A percentile compares a stretch with the other conserved stretches of the same genome.
Conservation (phyloP, 352 stramenopile species). For the Globisporangium ultimum region DNA sequence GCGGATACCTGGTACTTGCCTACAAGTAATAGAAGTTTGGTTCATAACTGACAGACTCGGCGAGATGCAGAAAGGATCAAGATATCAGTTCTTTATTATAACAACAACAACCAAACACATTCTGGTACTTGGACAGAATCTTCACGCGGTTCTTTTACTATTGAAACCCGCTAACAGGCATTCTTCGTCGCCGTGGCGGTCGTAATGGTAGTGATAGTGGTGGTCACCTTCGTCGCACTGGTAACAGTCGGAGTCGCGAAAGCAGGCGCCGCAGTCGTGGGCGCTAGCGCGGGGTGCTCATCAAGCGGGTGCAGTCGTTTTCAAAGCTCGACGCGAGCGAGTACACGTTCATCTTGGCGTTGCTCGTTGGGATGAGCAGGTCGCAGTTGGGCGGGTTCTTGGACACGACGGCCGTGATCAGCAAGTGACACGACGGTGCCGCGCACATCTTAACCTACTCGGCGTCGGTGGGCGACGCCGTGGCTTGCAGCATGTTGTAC, state of each 20-base stretch:
- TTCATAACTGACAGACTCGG: no score
- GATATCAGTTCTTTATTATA: no score
- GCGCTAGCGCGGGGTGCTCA: not conserved
- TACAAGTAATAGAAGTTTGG: no score
- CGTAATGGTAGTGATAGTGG: no score
- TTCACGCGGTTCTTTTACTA: no score
- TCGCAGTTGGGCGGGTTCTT: conserved; percentile 34
- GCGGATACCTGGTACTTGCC: no score
- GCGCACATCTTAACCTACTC: conserved; percentile 39
- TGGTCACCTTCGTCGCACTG: no score
- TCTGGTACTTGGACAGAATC: no score
- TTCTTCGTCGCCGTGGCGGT: no score
- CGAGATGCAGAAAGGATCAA: no score
- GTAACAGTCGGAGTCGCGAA: not conserved
- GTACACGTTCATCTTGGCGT: conserved; percentile 35
- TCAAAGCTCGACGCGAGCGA: conserved; percentile 50
- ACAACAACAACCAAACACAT: no score
- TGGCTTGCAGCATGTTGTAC: conserved; percentile 39
- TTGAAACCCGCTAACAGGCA: no score
- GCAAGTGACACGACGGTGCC: conserved; percentile 20
- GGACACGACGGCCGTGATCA: conserved; percentile 28
- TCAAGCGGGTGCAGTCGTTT: conserved; percentile 13
- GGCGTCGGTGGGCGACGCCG: conserved; percentile 22
- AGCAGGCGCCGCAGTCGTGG: not conserved
- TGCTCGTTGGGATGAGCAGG: conserved; percentile 33